A percentile compares a stretch with the other conserved stretches of the same genome.
These are phyloP conservation scores for Thraustotheca clavata DNA, from an alignment of 352 stramenopile species.

Conservation along the genomic window DNA sequence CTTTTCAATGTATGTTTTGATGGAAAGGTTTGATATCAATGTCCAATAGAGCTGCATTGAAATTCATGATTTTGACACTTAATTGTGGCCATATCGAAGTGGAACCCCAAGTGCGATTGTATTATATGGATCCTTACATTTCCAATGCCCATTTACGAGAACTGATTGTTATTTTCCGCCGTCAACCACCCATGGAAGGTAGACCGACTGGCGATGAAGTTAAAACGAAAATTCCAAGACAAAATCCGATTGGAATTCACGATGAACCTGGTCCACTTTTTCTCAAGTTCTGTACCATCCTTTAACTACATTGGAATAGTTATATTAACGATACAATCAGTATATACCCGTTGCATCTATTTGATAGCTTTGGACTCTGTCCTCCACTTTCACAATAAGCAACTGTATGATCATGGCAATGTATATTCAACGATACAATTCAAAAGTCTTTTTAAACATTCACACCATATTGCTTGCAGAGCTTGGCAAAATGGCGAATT, in stretches of 20 bases:
- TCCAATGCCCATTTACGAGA: conserved; percentile 9
- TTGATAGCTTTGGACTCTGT: background rate
- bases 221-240: background rate
- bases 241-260: conserved; percentile 1
- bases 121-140: conserved; percentile 8
- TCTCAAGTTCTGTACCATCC: conserved; percentile 8
- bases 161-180: background rate
- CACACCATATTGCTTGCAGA: conserved; percentile 66
- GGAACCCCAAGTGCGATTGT: background rate
- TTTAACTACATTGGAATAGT: conserved; percentile 2
- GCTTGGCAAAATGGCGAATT: conserved; percentile 71
- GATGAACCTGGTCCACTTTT: conserved; percentile 5
- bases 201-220: conserved; percentile 1
- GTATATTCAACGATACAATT: background rate
- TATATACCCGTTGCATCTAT: background rate
- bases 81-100: conserved; percentile 5
- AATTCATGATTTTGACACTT: background rate
- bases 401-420: background rate
- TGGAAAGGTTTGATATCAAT: background rate
- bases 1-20: background rate
- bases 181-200: background rate
- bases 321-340: background rate
- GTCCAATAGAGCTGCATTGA: background rate
- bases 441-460: background rate
- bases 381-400: background rate